Conservation (phyloP, 129 eudicot genomes). For the Flaveria ramosissima region DNA sequence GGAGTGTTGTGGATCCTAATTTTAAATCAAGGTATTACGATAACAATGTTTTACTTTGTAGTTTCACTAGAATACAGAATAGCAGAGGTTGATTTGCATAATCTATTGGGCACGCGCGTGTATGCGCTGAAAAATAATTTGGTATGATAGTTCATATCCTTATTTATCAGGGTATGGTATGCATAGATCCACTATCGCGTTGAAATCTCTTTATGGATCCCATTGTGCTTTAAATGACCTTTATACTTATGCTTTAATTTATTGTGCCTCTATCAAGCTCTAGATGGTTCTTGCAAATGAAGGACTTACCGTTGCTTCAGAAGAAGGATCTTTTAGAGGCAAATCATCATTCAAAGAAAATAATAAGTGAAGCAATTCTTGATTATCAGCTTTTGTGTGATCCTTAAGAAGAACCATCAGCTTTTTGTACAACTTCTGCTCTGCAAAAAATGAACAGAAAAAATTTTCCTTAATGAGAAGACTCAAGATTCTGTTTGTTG, state of each 20-base stretch:
- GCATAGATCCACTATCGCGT: background rate
- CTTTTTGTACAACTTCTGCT: constrained; percentile 45
- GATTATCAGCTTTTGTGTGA: constrained; percentile 50
- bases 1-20: background rate
- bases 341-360: constrained; percentile 52
- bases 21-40: background rate
- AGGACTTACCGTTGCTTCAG: constrained; percentile 52
- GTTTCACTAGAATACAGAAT: background rate
- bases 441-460: constrained; percentile 38
- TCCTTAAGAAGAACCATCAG: constrained; percentile 46
- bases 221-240: background rate
- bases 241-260: background rate
- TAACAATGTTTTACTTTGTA: background rate
- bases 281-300: background rate
- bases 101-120: background rate
- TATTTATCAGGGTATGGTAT: background rate
- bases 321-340: constrained; percentile 57
- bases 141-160: background rate
- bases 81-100: background rate
- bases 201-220: background rate
- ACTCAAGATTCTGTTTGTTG: background rate
- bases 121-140: background rate
- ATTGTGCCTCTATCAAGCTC: background rate
- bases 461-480: background rate
- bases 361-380: constrained; percentile 46